Percentiles rank a stretch among this genome's conserved stretches.
phyloP scores from a whole-genome alignment of 495 filamentous ascomycete genomes.

The Choiromyces venosus region DNA sequence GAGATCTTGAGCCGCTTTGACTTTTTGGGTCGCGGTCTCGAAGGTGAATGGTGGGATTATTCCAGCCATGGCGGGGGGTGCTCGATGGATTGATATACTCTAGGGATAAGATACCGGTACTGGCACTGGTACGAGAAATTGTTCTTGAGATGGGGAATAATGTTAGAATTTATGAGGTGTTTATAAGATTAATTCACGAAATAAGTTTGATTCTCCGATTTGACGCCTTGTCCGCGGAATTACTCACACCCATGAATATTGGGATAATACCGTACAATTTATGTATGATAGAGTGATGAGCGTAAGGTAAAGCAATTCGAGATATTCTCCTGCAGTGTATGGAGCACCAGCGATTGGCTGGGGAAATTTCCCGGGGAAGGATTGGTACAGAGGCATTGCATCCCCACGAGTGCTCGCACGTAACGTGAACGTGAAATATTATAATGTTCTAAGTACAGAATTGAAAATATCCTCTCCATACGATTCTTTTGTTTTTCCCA shows the following conservation, averaged over 20 bases:
- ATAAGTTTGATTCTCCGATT: not conserved
- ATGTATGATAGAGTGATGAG: not conserved
- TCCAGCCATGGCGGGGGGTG: constrained; percentile 48
- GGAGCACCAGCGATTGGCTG: not conserved
- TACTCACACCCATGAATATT: not conserved
- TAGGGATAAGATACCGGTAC: constrained; percentile 13
- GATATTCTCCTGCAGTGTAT: not conserved
- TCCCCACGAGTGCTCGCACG: not conserved
- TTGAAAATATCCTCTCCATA: not conserved
- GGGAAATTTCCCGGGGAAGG: not conserved
- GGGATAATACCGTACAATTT: not conserved
- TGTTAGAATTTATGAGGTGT: not conserved
- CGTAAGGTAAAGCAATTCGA: not conserved
- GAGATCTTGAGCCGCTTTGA: constrained; percentile 76
- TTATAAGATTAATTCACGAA: not conserved
- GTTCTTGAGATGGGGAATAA: not conserved
- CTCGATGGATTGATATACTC: constrained; percentile 12
- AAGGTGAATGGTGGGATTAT: constrained; percentile 73
- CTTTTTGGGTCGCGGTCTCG: constrained; percentile 67
- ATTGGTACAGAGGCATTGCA: not conserved
- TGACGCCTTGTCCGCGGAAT: not conserved
- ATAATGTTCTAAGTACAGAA: not conserved
- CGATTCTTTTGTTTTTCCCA: not conserved
- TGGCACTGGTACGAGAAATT: constrained; percentile 11
- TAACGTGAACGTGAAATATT: not conserved